Evolutionary conservation across 352 stramenopile genomes (phyloP), one percentile per base, ranked within the genome.

Genomic region (Pythium coloratum): DNA sequence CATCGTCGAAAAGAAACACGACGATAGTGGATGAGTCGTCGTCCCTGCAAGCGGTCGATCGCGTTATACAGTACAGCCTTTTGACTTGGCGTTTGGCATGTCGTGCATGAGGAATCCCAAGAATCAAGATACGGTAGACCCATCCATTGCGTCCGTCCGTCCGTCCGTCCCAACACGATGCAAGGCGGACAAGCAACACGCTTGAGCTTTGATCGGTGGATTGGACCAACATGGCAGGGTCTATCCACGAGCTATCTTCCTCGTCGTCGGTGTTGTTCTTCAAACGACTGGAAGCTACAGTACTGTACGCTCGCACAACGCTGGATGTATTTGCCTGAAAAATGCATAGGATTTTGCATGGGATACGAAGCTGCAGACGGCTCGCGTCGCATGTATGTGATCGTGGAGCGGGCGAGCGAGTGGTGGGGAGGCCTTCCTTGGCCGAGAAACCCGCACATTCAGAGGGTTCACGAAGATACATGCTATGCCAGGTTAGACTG

Each of bases 1-100:
- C 24, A 55, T 36, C 49, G 49, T 34, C 24, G 49, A 55, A 49
- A 49, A 49, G 40, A 49, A 49, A 49, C 40, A 49, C 40, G 40
- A 49, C 40, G 40, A 49, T 49, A 9, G 38, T 44, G 40, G 40
- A 49, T 49, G 40, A 49, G 40, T 49, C 40, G 40, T 49, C 40
- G 14, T 24, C 16, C 14, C 14, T 49, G 40, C 40, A 49, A 49
- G 6, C 40, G 12, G 1, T 12, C 14, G 40, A 49, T 49, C 40
- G 40, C 40, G 40, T 49, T 49, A 49, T 2, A 44, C 38, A 5
- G 38, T n/a, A 12, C 6, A 16, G 38, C 38, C 13, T 20, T 24
- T 49, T 24, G 40, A 44, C 38, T 24, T 24, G 40, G 40, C 40
- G 13, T 49, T 49, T n/a, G 40, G 14, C 16, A 24, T 49, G 40